These are phyloP conservation scores for Fusarium chaquense DNA, from an alignment of 2,329 filamentous ascomycete species.

Conservation along the genomic window DNA sequence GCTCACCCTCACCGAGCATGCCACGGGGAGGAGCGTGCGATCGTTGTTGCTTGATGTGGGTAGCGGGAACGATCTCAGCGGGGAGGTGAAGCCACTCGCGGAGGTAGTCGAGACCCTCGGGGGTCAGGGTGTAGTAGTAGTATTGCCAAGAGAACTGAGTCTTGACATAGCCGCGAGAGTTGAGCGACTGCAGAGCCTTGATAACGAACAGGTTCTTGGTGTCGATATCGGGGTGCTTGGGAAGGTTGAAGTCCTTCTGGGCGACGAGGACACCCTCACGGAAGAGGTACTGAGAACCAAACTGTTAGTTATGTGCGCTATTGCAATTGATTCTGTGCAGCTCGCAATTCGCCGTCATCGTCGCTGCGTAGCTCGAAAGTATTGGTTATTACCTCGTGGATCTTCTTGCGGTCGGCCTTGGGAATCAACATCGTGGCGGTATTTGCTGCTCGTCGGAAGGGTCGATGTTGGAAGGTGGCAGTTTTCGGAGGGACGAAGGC, in stretches of 20 bases:
- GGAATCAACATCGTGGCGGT: constrained; percentile 92
- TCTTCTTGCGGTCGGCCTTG: constrained; percentile 99
- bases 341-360: constrained; percentile 30
- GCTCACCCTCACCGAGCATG: constrained; percentile 91
- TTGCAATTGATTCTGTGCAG: constrained; percentile 33
- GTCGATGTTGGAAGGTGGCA: constrained; percentile 65
- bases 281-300: constrained; percentile 84
- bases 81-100: constrained; percentile 99
- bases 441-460: constrained; percentile 54
- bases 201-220: constrained; percentile 99
- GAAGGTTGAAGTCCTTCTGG: constrained; percentile 99
- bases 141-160: constrained; percentile 99
- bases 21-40: constrained; percentile 97
- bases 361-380: constrained; percentile 19
- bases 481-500: constrained; percentile 53
- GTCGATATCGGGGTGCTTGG: constrained; percentile 98
- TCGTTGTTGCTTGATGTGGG: constrained; percentile 99
- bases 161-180: constrained; percentile 98
- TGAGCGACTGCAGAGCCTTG: constrained; percentile 99
- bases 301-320: constrained; percentile 43
- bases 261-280: constrained; percentile 93
- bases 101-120: constrained; percentile 99
- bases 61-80: constrained; percentile 98
- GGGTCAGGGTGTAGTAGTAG: constrained; percentile 99
- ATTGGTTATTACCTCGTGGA: constrained; percentile 77